Percentiles rank a stretch among this genome's conserved stretches.
Evolutionary conservation across 176 grass and related monocot genomes (phyloP).

Genomic region (Phoenix dactylifera): DNA sequence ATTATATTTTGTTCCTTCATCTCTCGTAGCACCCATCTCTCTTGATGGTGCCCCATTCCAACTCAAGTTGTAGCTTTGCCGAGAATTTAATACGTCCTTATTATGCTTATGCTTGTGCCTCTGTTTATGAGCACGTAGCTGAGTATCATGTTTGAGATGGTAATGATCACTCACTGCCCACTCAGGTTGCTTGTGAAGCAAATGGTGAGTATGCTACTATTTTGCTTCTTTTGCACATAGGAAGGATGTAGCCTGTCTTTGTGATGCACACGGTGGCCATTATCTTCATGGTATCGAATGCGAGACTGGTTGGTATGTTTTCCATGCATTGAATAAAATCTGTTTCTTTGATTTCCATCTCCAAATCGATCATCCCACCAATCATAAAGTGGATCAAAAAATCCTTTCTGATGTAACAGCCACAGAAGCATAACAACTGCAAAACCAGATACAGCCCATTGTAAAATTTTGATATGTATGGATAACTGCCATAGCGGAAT

Average conservation of each 20-base stretch:
- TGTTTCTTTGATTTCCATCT: constrained; percentile 1
- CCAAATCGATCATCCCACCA: constrained; percentile 46
- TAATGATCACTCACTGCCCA: neutral
- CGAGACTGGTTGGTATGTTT: constrained; percentile 10
- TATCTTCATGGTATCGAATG: constrained; percentile 1
- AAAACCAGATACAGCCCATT: neutral
- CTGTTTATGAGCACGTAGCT: neutral
- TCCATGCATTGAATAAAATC: constrained; percentile 5
- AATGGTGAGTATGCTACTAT: constrained; percentile 14
- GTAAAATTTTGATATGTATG: no score
- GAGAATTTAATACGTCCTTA: neutral
- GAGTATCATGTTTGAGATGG: constrained; percentile 7
- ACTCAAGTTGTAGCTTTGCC: neutral
- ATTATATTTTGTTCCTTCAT: neutral
- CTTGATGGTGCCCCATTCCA: neutral
- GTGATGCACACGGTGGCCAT: neutral
- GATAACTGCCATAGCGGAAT: no score
- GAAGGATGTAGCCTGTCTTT: constrained; percentile 3
- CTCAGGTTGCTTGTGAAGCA: constrained; percentile 13
- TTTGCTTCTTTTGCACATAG: constrained; percentile 9
- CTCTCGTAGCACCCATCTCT: neutral
- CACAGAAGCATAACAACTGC: constrained; percentile 41
- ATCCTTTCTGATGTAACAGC: constrained; percentile 64
- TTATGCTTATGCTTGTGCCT: constrained; percentile 18
- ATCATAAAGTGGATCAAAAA: constrained; percentile 62